phyloP scores from a whole-genome alignment of 2,329 filamentous ascomycete species.

The Epicoccum nigrum region DNA sequence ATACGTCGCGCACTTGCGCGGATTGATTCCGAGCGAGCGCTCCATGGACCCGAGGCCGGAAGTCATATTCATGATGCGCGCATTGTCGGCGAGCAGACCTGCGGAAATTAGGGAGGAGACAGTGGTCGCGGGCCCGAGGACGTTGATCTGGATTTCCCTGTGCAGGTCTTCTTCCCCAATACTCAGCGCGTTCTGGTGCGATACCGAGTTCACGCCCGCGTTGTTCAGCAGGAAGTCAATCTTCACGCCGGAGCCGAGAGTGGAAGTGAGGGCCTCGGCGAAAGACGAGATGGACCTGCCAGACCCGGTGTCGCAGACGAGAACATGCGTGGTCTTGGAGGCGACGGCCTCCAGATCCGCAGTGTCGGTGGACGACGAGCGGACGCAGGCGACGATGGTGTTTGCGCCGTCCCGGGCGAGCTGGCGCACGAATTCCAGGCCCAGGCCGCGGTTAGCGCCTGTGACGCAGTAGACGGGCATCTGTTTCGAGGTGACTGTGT shows the following conservation, averaged over 20 bases:
- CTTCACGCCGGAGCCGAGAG: neutral
- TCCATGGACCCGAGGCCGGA: neutral
- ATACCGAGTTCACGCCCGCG: neutral
- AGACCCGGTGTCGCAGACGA: neutral
- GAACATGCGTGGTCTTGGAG: neutral
- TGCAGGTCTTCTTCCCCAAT: neutral
- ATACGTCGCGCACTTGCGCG: neutral
- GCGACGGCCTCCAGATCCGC: neutral
- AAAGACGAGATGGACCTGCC: slow-evolving; percentile 1
- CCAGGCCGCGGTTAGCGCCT: neutral
- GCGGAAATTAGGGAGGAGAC: neutral
- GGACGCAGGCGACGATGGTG: neutral
- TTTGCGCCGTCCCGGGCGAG: neutral
- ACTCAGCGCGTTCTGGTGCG: neutral
- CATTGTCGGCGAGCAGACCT: neutral
- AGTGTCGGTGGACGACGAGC: slow-evolving; percentile 1
- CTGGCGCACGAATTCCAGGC: slow-evolving; percentile 1
- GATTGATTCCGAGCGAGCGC: neutral
- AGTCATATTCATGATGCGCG: neutral
- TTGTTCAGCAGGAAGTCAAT: slow-evolving; percentile 2
- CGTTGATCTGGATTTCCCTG: slow-evolving; percentile 1
- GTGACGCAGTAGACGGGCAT: slow-evolving; percentile 1
- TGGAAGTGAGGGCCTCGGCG: neutral
- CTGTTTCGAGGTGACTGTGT: too few species aligned
- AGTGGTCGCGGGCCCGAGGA: neutral